Conservation (phyloP, 257 asterid genomes). For the Knoxia roxburghii region DNA sequence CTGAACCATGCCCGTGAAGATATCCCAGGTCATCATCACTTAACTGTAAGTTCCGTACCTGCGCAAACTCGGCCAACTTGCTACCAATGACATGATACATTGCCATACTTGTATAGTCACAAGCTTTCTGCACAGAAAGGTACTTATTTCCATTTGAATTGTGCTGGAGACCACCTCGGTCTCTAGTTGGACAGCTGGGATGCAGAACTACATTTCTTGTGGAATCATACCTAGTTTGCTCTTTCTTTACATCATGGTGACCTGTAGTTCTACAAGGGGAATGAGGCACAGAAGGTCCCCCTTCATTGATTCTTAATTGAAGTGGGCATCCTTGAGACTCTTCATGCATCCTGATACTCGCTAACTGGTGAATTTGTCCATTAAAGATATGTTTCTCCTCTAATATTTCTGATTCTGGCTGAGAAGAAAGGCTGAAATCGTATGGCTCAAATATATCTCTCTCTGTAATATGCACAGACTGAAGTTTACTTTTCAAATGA, state of each 20-base stretch:
- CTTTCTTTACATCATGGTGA: constrained; percentile 17
- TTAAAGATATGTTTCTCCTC: constrained; percentile 12
- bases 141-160: constrained; percentile 37
- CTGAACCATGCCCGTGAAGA: constrained; percentile 34
- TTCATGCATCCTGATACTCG: constrained; percentile 16
- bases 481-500: constrained; percentile 20
- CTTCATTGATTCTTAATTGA: constrained; percentile 14
- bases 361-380: constrained; percentile 13
- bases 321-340: constrained; percentile 14
- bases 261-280: constrained; percentile 18
- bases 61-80: constrained; percentile 49
- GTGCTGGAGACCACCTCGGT: constrained; percentile 13
- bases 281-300: constrained; percentile 18
- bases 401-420: constrained; percentile 25
- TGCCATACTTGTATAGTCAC: constrained; percentile 63
- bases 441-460: constrained; percentile 20
- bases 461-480: constrained; percentile 24
- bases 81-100: constrained; percentile 53
- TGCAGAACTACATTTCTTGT: constrained; percentile 10
- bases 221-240: constrained; percentile 19
- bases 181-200: constrained; percentile 23
- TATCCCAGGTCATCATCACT: constrained; percentile 36
- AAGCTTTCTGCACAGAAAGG: constrained; percentile 75
- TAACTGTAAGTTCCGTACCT: constrained; percentile 33
- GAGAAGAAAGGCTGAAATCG: constrained; percentile 14